Conservation (phyloP, 345 rosid species). For the Raphanus sativus region DNA sequence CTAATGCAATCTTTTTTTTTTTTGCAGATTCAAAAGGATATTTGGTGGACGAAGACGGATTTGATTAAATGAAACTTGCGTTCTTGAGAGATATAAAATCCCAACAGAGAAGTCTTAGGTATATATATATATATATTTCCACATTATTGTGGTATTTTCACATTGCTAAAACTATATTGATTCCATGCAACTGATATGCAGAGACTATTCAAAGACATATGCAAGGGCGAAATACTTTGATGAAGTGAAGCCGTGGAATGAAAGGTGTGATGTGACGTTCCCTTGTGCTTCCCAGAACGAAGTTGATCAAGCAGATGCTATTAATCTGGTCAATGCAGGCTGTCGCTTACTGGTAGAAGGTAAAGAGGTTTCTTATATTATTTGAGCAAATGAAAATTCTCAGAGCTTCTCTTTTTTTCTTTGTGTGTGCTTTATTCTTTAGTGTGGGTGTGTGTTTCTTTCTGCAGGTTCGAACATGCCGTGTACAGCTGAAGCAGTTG, state of each 20-base stretch:
- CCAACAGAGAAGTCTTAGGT: conserved; percentile 96
- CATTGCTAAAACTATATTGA: background rate
- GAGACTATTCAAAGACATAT: conserved; percentile 97
- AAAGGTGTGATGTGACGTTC: conserved; percentile 91
- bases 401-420: conserved; percentile 3
- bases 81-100: conserved; percentile 92
- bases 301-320: conserved; percentile 93
- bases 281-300: conserved; percentile 98
- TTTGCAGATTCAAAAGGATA: conserved; percentile 88
- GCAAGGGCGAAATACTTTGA: conserved; percentile 94
- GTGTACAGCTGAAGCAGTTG: conserved; percentile 91
- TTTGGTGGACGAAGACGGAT: conserved; percentile 98
- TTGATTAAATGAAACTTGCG: conserved; percentile 93
- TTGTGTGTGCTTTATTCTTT: background rate
- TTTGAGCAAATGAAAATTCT: conserved; percentile 6
- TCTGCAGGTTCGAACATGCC: conserved; percentile 94
- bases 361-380: conserved; percentile 31
- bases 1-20: conserved; percentile 20
- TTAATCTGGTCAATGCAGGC: conserved; percentile 84
- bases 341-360: conserved; percentile 93
- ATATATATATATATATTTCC: background rate
- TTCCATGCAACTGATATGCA: conserved; percentile 40
- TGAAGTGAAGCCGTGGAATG: conserved; percentile 95
- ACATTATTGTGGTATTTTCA: conserved; percentile 6
- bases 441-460: background rate